Evolutionary conservation across 2,329 filamentous ascomycete species (phyloP), one percentile per base, ranked within the genome.

Genomic region (Penicillium griseofulvum): DNA sequence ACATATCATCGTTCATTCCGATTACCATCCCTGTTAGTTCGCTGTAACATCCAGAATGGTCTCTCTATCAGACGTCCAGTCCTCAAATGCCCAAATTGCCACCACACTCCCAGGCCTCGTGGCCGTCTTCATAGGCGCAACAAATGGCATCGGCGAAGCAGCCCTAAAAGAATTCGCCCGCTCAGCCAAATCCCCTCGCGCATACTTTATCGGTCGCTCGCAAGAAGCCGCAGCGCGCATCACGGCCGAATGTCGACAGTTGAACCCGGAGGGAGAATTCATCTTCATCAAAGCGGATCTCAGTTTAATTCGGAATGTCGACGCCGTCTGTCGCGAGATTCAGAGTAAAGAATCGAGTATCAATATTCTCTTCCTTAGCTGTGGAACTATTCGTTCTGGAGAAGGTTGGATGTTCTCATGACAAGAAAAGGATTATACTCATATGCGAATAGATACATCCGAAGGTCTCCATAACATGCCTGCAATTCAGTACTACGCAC

Each of bases 401-500:
- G 48, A 68, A 44, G 54, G 61, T 47, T 26, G 34, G 49, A 31
- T 3, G 16, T 37, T 49, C 37, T 12, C 9, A 37, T 11, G 22
- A 26, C 10, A 22, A 22, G 6, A 12, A 16, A 24, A 28, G 16
- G 9, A 26, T 2, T n/a, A 28, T 49, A 3, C 38, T 43, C 14
- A 41, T 29, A 19, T 38, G 16, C 12, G 16, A 16, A 38, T 39
- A 82, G 84, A 85, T 56, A 85, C 83, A 0, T 49, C 71, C 0
- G 85, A 88, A 68, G 82, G 81, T 2, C 73, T 88, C 2, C 77
- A 83, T 49, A 73, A 77, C 28, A 75, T 79, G 31, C 75, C 78
- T 24, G 75, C 79, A 8, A 74, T 87, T 16, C 74, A 75, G 19
- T 82, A 81, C 69, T 86, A 87, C 69, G 76, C 80, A 5, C 84